Percentiles rank a stretch among this genome's conserved stretches.
These are phyloP conservation scores for Neurospora discreta DNA, from an alignment of 495 filamentous ascomycete species.

Conservation along the genomic window DNA sequence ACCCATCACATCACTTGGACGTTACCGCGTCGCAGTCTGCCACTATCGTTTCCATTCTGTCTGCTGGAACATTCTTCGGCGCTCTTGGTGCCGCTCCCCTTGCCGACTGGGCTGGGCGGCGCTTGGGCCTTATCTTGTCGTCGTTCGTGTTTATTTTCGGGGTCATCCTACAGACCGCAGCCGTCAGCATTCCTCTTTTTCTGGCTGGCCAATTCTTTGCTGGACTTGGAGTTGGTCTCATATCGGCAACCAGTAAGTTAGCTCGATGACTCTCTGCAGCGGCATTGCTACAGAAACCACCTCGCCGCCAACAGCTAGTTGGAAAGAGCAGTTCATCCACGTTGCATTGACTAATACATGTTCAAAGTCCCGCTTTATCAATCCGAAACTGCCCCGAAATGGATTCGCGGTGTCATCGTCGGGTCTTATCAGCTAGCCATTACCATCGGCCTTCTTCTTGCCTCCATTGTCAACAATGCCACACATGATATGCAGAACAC, in stretches of 20 bases:
- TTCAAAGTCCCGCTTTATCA: background rate
- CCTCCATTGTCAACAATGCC: background rate
- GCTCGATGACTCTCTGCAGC: background rate
- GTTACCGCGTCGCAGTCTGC: background rate
- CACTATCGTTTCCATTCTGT: background rate
- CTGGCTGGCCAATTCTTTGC: background rate
- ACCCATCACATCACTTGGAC: background rate
- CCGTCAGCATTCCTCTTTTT: background rate
- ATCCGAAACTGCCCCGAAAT: background rate
- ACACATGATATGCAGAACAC: background rate
- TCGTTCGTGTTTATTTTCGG: background rate
- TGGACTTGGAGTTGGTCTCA: background rate
- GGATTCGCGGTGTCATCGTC: background rate
- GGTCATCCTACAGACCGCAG: background rate
- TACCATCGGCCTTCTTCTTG: background rate
- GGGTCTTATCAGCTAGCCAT: background rate
- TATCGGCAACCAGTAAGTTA: background rate
- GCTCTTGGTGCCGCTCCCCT: background rate
- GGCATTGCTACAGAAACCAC: background rate
- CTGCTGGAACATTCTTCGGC: background rate
- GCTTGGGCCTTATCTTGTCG: background rate
- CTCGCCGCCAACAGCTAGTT: background rate
- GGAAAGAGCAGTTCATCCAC: background rate
- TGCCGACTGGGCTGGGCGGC: background rate
- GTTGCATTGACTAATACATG: background rate